These are phyloP conservation scores for Caloboletus firmus DNA, from an alignment of 1,284 basidiomycete genomes.

Conservation along the genomic window DNA sequence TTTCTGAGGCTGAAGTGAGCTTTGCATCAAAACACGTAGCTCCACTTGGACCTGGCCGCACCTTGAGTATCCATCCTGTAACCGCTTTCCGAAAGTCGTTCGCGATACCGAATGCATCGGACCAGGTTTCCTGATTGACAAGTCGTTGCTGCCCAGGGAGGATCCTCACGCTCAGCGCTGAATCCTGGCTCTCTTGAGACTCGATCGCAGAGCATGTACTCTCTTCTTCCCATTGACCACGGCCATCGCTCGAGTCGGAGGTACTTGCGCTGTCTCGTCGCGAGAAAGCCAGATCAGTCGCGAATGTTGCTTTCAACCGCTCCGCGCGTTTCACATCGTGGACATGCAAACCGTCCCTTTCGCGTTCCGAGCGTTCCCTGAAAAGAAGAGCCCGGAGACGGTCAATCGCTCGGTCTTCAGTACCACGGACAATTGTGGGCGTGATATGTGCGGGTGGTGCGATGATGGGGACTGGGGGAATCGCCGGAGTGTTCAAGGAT, in stretches of 20 bases:
- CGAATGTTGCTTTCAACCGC: not conserved
- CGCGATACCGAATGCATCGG: conserved; percentile 27
- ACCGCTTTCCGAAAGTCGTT: conserved; percentile 36
- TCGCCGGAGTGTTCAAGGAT: conserved; percentile 8
- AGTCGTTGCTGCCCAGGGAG: not conserved
- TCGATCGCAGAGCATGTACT: conserved; percentile 15
- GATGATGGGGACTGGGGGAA: conserved; percentile 47
- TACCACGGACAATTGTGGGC: conserved; percentile 34
- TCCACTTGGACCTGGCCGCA: conserved; percentile 19
- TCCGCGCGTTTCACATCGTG: conserved; percentile 15
- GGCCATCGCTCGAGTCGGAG: conserved; percentile 15
- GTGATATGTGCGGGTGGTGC: conserved; percentile 45
- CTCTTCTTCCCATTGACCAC: conserved; percentile 23
- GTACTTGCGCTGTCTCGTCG: conserved; percentile 13
- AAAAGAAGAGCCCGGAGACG: conserved; percentile 43
- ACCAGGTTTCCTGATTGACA: conserved; percentile 13
- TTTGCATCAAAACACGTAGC: not conserved
- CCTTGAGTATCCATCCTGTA: conserved; percentile 46
- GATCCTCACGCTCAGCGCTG: not conserved
- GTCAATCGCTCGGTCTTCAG: conserved; percentile 44
- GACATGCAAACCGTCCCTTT: conserved; percentile 33
- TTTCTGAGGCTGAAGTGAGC: conserved; percentile 16
- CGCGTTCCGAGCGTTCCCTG: conserved; percentile 41
- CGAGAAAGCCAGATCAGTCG: not conserved
- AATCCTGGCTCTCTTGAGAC: conserved; percentile 1